Conservation (phyloP, 331 rosid genomes). For the Cydonia oblonga region DNA sequence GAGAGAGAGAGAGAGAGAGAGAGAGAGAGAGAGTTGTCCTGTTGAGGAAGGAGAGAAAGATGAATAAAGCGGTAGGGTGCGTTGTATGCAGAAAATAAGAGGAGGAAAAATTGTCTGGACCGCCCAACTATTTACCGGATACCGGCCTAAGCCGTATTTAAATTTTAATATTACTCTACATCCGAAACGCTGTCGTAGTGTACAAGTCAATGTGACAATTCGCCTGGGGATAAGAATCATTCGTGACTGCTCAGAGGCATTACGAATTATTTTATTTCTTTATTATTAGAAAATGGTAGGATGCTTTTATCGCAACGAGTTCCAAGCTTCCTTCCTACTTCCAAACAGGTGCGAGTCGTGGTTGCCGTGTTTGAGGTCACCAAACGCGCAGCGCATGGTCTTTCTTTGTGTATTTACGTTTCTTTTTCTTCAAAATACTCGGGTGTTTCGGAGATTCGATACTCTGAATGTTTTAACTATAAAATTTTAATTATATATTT, state of each 20-base stretch:
- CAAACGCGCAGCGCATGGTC: background rate
- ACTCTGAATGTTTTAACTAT: no score
- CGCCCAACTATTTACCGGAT: slow-evolving; percentile 26
- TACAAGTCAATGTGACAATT: no score
- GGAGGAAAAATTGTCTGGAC: slow-evolving; percentile 38
- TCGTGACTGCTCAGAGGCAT: no score
- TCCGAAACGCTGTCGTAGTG: no score
- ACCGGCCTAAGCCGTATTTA: slow-evolving; percentile 25
- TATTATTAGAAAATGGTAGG: background rate
- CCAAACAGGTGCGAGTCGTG: background rate
- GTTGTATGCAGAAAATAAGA: slow-evolving; percentile 24
- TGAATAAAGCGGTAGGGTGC: slow-evolving; percentile 36
- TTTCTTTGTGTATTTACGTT: background rate
- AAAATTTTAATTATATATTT: no score
- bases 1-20: background rate
- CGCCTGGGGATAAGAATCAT: no score
- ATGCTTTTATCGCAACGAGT: background rate
- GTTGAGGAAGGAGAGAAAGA: slow-evolving; percentile 14
- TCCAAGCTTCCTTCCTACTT: background rate
- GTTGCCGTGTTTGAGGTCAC: background rate
- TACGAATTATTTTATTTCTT: no score
- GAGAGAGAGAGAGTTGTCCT: background rate
- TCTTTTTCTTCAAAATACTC: background rate
- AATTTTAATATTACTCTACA: no score
- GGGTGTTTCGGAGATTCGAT: no score